Base-by-base conservation (phyloP, 257 asterid genomes). In the Capsicum chinense region DNA sequence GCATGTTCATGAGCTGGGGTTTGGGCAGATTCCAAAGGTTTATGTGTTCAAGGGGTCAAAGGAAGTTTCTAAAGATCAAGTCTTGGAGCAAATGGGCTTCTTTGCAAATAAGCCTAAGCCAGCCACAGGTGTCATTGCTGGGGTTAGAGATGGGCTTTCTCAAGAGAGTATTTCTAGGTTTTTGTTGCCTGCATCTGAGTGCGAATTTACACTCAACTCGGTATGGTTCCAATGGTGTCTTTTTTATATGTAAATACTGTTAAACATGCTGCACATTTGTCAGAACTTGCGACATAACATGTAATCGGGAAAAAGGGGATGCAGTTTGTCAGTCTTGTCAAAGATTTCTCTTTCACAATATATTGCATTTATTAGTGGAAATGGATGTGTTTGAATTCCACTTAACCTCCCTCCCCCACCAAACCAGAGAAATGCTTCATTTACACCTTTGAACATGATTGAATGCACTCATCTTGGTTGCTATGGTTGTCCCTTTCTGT, bases 31-130 rank as follows among this genome's bases (percentile, higher is more conserved):
- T 85, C 95, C 99, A 10, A 97, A 95, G 93, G 94, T 93, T 86
- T 95, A 94, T 73, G 98, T 93, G 87, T 97, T 97, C 92, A 97
- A 91, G 93, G 99, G 99, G 83, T 91, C 97, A 62, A 94, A 95
- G 87, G 98, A 93, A 84, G 90, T 97, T 69, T 90, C 97, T 66
- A 97, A 97, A 87, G 98, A 97, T 82, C 95, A 93, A 86, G 89
- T 97, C 86, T 85, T 97, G 95, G 99, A 97, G 85, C 98, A 90
- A 88, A 91, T 97, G 98, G 99, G 98, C 71, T 97, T 97, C 92
- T 95, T 97, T 85, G 86, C 90, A 4, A 91, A 93, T 83, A 94
- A 90, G 88, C 97, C 95, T 26, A 93, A 93, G 90, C 98, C 98
- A 16, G 83, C 92, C 79, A 64, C 90, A 5, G 99, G 99, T 84